phyloP scores from a whole-genome alignment of 495 filamentous ascomycete genomes.

The Rhizodiscina lignyota region DNA sequence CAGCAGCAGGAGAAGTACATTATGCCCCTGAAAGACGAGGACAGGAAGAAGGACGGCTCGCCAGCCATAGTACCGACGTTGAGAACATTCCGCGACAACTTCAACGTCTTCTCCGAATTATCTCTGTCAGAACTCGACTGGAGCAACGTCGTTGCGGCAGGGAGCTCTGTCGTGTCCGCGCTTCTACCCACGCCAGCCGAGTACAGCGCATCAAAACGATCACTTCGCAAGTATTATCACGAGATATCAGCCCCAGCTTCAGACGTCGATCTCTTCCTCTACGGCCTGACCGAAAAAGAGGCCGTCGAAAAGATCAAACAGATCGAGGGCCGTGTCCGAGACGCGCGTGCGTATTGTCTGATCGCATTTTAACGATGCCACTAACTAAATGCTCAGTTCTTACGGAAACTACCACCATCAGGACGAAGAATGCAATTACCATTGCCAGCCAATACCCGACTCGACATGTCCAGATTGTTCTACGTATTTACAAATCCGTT shows the following conservation, averaged over 20 bases:
- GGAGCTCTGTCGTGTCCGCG: constrained; percentile 58
- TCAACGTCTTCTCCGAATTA: constrained; percentile 60
- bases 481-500: constrained; percentile 65
- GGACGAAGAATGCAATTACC: constrained; percentile 72
- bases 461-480: constrained; percentile 67
- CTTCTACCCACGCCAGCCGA: constrained; percentile 53
- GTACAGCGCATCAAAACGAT: constrained; percentile 44
- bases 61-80: constrained; percentile 46
- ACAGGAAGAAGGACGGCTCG: constrained; percentile 40
- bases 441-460: constrained; percentile 70
- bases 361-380: too few species aligned
- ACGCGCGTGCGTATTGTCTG: too few species aligned
- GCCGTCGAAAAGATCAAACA: constrained; percentile 67
- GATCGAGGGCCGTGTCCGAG: constrained; percentile 52
- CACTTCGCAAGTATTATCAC: constrained; percentile 58
- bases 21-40: constrained; percentile 42
- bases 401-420: constrained; percentile 55
- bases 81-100: constrained; percentile 58
- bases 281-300: constrained; percentile 53
- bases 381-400: too few species aligned
- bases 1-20: constrained; percentile 51
- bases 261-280: constrained; percentile 73
- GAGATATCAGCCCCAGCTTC: constrained; percentile 63
- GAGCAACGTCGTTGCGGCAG: constrained; percentile 62
- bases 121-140: constrained; percentile 49